phyloP scores from a whole-genome alignment of 2,329 filamentous ascomycete species.

The Penicillium griseofulvum region DNA sequence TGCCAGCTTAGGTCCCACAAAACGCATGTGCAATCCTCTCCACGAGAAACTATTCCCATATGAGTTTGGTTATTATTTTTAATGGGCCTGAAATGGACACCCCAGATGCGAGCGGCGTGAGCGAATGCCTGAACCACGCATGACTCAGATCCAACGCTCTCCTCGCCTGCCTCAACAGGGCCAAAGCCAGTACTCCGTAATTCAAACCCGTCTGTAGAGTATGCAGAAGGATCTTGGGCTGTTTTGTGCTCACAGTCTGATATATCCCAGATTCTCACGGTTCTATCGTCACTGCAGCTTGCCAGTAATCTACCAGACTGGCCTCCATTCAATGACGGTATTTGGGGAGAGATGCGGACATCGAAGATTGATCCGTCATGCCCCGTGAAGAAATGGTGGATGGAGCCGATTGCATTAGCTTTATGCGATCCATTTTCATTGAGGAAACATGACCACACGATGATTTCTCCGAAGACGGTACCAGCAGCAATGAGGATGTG shows the following conservation, averaged over 20 bases:
- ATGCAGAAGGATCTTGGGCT: constrained; percentile 33
- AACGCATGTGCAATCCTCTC: constrained; percentile 78
- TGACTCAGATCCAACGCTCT: constrained; percentile 41
- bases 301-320: constrained; percentile 63
- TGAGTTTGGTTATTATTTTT: constrained; percentile 20
- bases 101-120: constrained; percentile 88
- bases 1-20: constrained; percentile 62
- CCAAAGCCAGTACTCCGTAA: constrained; percentile 64
- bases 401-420: constrained; percentile 32
- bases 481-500: constrained; percentile 77
- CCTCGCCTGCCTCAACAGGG: constrained; percentile 33
- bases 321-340: constrained; percentile 41
- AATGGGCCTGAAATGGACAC: constrained; percentile 63
- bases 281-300: constrained; percentile 93
- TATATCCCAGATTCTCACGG: constrained; percentile 84
- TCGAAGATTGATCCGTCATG: constrained; percentile 96
- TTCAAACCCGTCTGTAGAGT: constrained; percentile 37
- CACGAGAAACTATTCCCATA: constrained; percentile 69
- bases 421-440: constrained; percentile 9
- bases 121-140: constrained; percentile 74
- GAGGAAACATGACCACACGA: constrained; percentile 74
- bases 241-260: constrained; percentile 49
- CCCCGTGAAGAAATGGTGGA: constrained; percentile 59
- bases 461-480: constrained; percentile 90
- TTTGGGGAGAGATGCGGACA: constrained; percentile 68